Evolutionary conservation across 768 basidiomycete species (phyloP), one percentile per base, ranked within the genome.

Genomic region (Inosperma sp.): DNA sequence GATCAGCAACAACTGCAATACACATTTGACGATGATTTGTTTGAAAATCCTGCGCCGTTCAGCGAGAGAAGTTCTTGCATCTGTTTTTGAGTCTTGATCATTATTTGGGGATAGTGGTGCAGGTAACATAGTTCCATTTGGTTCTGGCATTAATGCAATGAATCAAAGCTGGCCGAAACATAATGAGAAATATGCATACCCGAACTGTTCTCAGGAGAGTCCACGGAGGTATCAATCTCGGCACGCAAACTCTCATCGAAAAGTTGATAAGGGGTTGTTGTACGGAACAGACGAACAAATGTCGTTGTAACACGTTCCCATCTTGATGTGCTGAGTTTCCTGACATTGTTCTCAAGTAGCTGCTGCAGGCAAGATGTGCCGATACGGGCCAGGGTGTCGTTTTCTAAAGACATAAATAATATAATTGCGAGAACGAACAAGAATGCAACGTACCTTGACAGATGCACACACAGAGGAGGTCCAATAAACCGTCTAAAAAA

Each of bases 1-100:
- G 56, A 99, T 98, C 30, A 99, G 78, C 48, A 98, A 76, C 17
- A 99, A 72, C 61, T 99, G 96, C 25, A 99, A 79, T 17, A 99
- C 96, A 66, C 96, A 99, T 86, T 98, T 98, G 57, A 97, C 93
- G 54, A 99, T 98, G 69, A 99, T 98, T 67, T 98, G 96, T 65
- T 93, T 89, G 82, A 99, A 99, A 49, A 90, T 81, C 35, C 84
- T 80, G 37, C 90, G 83, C 48, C 93, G 84, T 57, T 88, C 87
- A 45, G 71, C 74, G 36, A 82, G 68, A 5, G 83, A 80, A n/a
- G 79, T 70, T 54, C 77, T 76, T 8, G 70, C 62, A 56, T 77
- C 78, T 7, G 68, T 56, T 51, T 70, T 75, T 9, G 71, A 47
- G 10, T 37, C 65, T 36, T 75, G 72, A 51, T 86, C 83, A 51